phyloP scores from a whole-genome alignment of 495 filamentous ascomycete species.

The Penicillium salamii region DNA sequence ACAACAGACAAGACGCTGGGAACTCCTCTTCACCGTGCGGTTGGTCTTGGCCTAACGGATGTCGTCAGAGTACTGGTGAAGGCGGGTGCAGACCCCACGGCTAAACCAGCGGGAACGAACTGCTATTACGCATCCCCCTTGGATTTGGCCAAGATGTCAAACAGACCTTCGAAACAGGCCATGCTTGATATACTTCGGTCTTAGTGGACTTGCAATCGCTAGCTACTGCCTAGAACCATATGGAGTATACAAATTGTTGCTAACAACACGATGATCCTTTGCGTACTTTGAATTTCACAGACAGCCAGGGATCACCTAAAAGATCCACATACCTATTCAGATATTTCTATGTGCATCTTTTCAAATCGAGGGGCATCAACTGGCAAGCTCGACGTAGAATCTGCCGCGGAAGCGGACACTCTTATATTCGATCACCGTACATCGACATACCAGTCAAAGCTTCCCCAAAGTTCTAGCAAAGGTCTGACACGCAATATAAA shows the following conservation, averaged over 20 bases:
- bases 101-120: conserved; percentile 2
- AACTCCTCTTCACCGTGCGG: conserved; percentile 12
- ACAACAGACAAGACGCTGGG: conserved; percentile 7
- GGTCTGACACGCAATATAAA: too few relatives aligned
- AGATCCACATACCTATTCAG: too few relatives aligned
- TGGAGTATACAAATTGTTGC: background rate
- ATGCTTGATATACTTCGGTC: conserved; percentile 3
- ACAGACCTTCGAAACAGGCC: conserved; percentile 1
- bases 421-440: background rate
- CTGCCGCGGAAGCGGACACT: too few relatives aligned
- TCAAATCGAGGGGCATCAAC: too few relatives aligned
- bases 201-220: background rate
- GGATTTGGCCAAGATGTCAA: background rate
- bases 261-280: background rate
- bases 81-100: conserved; percentile 15
- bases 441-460: too few relatives aligned
- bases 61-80: conserved; percentile 10
- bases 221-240: background rate
- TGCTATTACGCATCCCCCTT: conserved; percentile 3
- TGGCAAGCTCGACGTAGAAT: too few relatives aligned
- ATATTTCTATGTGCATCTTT: too few relatives aligned
- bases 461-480: too few relatives aligned
- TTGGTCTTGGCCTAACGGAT: background rate
- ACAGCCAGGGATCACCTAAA: too few relatives aligned
- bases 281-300: background rate